Base-by-base conservation (phyloP, 441 rosid genomes). In the Populus trichocarpa region DNA sequence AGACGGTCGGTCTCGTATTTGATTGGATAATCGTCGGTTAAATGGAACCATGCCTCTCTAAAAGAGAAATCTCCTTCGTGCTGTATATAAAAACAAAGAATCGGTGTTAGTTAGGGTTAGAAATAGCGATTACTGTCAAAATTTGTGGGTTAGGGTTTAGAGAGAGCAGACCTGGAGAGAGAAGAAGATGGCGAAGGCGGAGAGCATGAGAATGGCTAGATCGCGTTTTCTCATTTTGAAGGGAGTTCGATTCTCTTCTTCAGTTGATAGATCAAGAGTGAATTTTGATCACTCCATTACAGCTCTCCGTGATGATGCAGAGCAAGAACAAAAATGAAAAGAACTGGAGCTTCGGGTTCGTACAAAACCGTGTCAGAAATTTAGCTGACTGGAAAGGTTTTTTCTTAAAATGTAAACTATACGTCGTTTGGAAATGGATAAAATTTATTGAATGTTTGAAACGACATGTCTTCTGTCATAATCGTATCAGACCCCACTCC, bases 21-120 rank as follows among this genome's bases (percentile, higher is more conserved):
- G 80, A 94, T 90, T 8, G 99, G 98, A 69, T 90, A 89, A 11
- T 96, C 98, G 76, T 94, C 97, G 66, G 90, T 89, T 40, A 95
- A 78, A 79, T 92, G 99, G 71, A 89, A 84, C 99, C 99, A 97
- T 61, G 98, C 96, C 83, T 97, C 99, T 82, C 89, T 84, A 82
- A 97, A 97, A 20, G 99, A 95, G 85, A 97, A 97, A 84, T 97
- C 98, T 11, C 99, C 99, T 73, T 95, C 99, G 82, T 93, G 99
- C 98, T 96, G 64, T 36, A 46, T 23, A 20, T 6, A 35, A 23
- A 42, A 25, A 71, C 22, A n/a, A 26, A n/a, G 22, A 14, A 18
- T 6, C 0, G 36, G 8, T 12, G 28, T 8, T 3, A 22, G 23
- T 61, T 10, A 61, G 66, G 26, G 66, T 61, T 22, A 61, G 14